Conservation (phyloP, 768 basidiomycete genomes). For the Fistulinella prunicolor region DNA sequence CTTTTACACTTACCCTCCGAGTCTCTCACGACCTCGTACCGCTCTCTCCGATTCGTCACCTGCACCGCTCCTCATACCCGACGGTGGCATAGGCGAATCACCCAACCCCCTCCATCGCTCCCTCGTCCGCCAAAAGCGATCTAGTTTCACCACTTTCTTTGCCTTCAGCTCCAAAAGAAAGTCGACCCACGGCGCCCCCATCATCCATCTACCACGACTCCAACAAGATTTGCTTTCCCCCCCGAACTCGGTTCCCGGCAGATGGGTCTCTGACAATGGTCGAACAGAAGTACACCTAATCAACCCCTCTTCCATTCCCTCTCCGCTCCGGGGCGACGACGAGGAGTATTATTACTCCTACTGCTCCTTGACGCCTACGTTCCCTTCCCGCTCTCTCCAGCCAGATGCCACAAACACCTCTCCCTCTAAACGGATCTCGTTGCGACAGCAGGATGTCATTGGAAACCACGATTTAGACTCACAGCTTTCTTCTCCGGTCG, state of each 20-base stretch:
- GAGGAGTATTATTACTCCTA: conserved; percentile 54
- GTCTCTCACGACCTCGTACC: conserved; percentile 34
- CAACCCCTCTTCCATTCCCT: conserved; percentile 13
- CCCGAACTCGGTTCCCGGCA: conserved; percentile 12
- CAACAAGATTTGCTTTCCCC: conserved; percentile 8
- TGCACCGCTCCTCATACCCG: conserved; percentile 43
- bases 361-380: conserved; percentile 39
- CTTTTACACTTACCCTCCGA: too few species aligned
- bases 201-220: conserved; percentile 12
- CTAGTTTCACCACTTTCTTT: conserved; percentile 38
- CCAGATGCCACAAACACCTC: too few species aligned
- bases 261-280: conserved; percentile 15
- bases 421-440: conserved; percentile 15
- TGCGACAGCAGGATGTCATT: conserved; percentile 22
- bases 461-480: too few species aligned
- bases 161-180: conserved; percentile 28
- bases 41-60: conserved; percentile 29
- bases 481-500: conserved; percentile 17
- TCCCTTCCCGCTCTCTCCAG: conserved; percentile 14
- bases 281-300: conserved; percentile 8
- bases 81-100: conserved; percentile 66
- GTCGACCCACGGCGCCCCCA: conserved; percentile 18
- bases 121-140: conserved; percentile 35
- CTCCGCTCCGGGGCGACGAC: conserved; percentile 29
- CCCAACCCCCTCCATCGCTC: conserved; percentile 38